These are phyloP conservation scores for Neurospora sp. DNA, from an alignment of 495 filamentous ascomycete genomes.

Conservation along the genomic window DNA sequence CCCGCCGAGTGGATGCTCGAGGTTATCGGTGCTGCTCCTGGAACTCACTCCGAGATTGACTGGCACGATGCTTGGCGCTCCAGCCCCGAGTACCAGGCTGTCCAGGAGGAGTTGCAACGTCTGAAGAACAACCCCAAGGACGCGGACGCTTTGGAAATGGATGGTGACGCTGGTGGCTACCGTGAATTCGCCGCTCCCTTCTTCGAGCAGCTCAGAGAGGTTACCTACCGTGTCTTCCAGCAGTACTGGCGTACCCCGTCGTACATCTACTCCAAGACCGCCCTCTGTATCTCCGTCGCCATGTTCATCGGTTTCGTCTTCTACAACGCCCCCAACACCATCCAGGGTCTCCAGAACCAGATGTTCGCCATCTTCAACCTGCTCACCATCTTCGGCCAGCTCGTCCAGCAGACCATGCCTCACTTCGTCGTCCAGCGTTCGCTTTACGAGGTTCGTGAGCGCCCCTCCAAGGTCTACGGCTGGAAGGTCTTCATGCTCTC, in stretches of 20 bases:
- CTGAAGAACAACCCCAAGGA: slow-evolving; percentile 53
- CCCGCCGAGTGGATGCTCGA: slow-evolving; percentile 97
- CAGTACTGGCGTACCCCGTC: slow-evolving; percentile 85
- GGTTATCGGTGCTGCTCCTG: slow-evolving; percentile 86
- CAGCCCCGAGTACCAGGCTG: slow-evolving; percentile 56
- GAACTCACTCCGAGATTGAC: slow-evolving; percentile 61
- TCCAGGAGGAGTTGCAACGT: slow-evolving; percentile 59
- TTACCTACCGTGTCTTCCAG: slow-evolving; percentile 61
- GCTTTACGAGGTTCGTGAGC: slow-evolving; percentile 78
- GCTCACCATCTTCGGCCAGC: slow-evolving; percentile 62
- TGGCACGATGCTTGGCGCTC: slow-evolving; percentile 77
- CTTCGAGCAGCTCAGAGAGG: slow-evolving; percentile 40
- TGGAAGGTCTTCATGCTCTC: slow-evolving; percentile 78
- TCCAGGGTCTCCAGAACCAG: slow-evolving; percentile 79
- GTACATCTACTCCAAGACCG: slow-evolving; percentile 69
- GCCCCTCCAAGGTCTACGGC: slow-evolving; percentile 72
- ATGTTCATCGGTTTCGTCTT: slow-evolving; percentile 89
- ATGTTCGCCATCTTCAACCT: slow-evolving; percentile 84
- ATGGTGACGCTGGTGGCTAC: slow-evolving; percentile 30
- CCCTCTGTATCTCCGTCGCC: slow-evolving; percentile 47
- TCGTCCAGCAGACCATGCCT: slow-evolving; percentile 80
- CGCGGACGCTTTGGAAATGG: slow-evolving; percentile 21
- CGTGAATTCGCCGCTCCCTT: slow-evolving; percentile 50
- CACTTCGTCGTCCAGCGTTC: slow-evolving; percentile 67
- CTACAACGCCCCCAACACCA: slow-evolving; percentile 55